These are phyloP conservation scores for Populus trichocarpa DNA, from an alignment of 441 rosid species.

Conservation along the genomic window DNA sequence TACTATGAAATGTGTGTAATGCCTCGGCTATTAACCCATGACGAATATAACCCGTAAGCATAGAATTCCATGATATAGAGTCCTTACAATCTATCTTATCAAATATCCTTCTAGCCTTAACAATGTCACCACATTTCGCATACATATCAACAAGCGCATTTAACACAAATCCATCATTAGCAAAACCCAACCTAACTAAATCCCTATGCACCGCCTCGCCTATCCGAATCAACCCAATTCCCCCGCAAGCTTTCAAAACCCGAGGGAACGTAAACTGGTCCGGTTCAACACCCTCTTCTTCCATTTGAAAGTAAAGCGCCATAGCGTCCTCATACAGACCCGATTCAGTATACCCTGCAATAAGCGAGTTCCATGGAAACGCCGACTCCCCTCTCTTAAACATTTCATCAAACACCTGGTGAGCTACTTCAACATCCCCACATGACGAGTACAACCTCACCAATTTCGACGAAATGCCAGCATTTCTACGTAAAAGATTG, in stretches of 20 bases:
- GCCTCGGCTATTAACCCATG: constrained; percentile 63
- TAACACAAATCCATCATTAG: constrained; percentile 50
- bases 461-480: constrained; percentile 61
- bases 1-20: constrained; percentile 36
- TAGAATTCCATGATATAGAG: constrained; percentile 72
- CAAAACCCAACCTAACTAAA: constrained; percentile 64
- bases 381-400: constrained; percentile 44
- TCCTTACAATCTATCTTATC: constrained; percentile 53
- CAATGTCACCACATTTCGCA: constrained; percentile 88
- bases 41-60: constrained; percentile 59
- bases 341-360: constrained; percentile 66
- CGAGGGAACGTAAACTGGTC: constrained; percentile 83
- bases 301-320: constrained; percentile 89
- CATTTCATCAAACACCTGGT: constrained; percentile 83
- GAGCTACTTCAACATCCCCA: constrained; percentile 66
- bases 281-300: constrained; percentile 72
- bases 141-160: constrained; percentile 90
- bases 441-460: constrained; percentile 53
- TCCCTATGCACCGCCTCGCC: constrained; percentile 83
- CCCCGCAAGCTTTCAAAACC: constrained; percentile 71
- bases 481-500: constrained; percentile 43
- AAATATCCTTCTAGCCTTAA: constrained; percentile 60
- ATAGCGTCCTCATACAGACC: constrained; percentile 75
- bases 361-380: constrained; percentile 91
- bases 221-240: constrained; percentile 63